phyloP scores from a whole-genome alignment of 2,329 filamentous ascomycete genomes.

The Clonostachys byssicola region DNA sequence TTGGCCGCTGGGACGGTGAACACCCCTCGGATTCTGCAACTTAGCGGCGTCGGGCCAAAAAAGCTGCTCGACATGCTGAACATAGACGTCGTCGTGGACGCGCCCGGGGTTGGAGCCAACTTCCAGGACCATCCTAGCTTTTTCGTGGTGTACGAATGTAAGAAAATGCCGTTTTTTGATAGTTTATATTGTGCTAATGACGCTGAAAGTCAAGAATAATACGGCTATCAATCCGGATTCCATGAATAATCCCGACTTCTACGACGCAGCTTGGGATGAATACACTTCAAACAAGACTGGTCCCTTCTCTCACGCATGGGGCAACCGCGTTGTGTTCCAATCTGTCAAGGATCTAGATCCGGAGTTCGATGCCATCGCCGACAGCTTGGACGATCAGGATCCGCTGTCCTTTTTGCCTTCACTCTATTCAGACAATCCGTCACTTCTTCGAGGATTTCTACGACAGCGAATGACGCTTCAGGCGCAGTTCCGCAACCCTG shows the following conservation, averaged over 20 bases:
- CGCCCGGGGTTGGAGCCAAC: conserved; percentile 48
- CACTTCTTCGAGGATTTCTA: conserved; percentile 6
- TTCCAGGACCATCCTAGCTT: conserved; percentile 28
- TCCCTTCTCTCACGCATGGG: conserved; percentile 13
- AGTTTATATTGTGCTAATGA: background rate
- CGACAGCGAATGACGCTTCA: conserved; percentile 5
- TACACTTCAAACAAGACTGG: conserved; percentile 12
- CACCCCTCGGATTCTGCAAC: conserved; percentile 51
- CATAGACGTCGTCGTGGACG: conserved; percentile 43
- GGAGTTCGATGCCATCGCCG: conserved; percentile 3
- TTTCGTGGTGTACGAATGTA: conserved; percentile 23
- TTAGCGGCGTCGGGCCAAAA: conserved; percentile 49
- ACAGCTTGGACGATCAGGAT: conserved; percentile 6
- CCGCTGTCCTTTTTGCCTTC: conserved; percentile 8
- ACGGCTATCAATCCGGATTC: conserved; percentile 5
- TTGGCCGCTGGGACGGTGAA: conserved; percentile 42
- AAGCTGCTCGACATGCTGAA: conserved; percentile 38
- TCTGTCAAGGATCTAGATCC: conserved; percentile 8
- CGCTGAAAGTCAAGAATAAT: conserved; percentile 2
- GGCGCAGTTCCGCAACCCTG: conserved; percentile 8
- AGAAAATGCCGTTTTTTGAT: background rate
- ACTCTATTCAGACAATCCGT: conserved; percentile 9
- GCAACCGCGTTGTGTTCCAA: conserved; percentile 11
- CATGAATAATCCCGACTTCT: conserved; percentile 13
- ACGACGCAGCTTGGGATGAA: conserved; percentile 11